Conservation (phyloP, 768 basidiomycete genomes). For the Lentinula sp. region DNA sequence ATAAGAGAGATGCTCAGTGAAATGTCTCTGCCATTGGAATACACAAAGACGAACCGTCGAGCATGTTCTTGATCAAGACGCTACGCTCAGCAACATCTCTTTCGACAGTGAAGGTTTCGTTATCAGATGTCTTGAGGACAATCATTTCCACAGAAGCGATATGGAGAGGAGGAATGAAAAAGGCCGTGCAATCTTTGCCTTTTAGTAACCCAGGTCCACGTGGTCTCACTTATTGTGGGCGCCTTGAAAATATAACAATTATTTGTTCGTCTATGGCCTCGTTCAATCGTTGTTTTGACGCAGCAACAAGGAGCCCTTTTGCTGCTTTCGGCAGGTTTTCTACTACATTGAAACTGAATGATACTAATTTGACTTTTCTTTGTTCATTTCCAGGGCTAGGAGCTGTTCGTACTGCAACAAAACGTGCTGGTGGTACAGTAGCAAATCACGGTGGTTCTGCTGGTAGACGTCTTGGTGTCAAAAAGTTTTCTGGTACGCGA, state of each 20-base stretch:
- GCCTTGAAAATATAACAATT: no score
- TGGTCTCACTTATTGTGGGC: slow-evolving; percentile 12
- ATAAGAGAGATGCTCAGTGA: slow-evolving; percentile 9
- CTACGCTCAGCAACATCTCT: slow-evolving; percentile 93
- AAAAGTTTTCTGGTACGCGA: slow-evolving; percentile 86
- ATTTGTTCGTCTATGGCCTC: slow-evolving; percentile 36
- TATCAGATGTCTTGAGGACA: slow-evolving; percentile 89
- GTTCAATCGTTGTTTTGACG: slow-evolving; percentile 35
- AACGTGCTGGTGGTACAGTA: slow-evolving; percentile 91
- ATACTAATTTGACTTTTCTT: neutral
- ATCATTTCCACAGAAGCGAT: slow-evolving; percentile 48
- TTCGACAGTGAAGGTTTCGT: slow-evolving; percentile 90
- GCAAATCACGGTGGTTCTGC: slow-evolving; percentile 91
- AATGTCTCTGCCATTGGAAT: neutral
- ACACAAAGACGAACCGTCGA: slow-evolving; percentile 63
- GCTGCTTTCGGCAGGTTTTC: slow-evolving; percentile 32
- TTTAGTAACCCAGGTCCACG: neutral
- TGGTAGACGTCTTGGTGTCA: slow-evolving; percentile 90
- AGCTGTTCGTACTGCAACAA: slow-evolving; percentile 89
- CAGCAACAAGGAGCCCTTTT: slow-evolving; percentile 38
- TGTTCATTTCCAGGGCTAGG: slow-evolving; percentile 32
- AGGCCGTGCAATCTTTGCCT: slow-evolving; percentile 3
- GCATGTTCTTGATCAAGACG: slow-evolving; percentile 99
- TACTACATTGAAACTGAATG: neutral
- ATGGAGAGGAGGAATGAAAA: slow-evolving; percentile 1